Base-by-base conservation (phyloP, 257 asterid species). In the Solanum clarkiae region DNA sequence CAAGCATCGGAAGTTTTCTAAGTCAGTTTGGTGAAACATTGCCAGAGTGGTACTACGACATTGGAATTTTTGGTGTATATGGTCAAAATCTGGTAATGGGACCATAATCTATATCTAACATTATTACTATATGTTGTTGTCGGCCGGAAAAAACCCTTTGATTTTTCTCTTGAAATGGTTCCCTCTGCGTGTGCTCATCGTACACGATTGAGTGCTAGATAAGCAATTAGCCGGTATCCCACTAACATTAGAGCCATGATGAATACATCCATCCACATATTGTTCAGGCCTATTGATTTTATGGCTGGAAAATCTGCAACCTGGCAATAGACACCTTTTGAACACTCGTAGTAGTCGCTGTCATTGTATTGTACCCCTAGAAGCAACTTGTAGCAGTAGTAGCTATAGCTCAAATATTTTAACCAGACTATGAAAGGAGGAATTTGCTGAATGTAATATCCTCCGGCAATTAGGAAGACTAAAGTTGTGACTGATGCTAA, bases 381-480 rank as follows among this genome's bases (percentile, higher is more conserved):
- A 18, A 97, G 97, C 53, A 97, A 93, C 90, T 89, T 97, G 94
- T 90, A 97, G 74, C 97, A 93, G 53, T 97, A 95, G 93, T 94
- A 97, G 91, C 98, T 97, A 88, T 90, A 97, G 91, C 99, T 97
- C 84, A 97, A 84, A 74, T 97, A 95, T 84, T 92, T 95, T 10
- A 95, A 79, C 99, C 98, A 97, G 20, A 92, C 90, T 80, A 97
- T 92, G 88, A 97, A 97, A 3, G 94, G 90, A 2, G 99, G 99
- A 14, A 97, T 97, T 29, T 94, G 97, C 83, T 98, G 92, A 59
- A 97, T 92, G 22, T 94, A 97, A 90, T 95, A 97, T 11, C 99
- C 99, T 75, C 99, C 99, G 3, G 98, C 99, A 82, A 94, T 93
- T 22, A 97, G 97, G 91, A 97, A 97, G 55, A 90, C 98, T 89